phyloP scores from a whole-genome alignment of 768 basidiomycete species.

The Tricholoma sp. region DNA sequence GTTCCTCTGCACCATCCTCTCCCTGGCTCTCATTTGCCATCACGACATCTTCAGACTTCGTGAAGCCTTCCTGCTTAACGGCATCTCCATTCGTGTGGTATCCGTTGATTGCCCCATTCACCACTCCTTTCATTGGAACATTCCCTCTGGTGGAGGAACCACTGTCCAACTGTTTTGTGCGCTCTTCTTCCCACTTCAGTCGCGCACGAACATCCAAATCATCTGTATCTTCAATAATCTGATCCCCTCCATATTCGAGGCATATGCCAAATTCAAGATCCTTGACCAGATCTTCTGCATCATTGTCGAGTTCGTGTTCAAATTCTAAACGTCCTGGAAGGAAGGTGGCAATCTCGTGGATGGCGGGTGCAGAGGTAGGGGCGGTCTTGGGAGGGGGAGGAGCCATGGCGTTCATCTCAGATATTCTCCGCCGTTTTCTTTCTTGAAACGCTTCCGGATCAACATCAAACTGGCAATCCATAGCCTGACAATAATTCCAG shows the following conservation, averaged over 20 bases:
- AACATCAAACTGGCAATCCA: conserved; percentile 63
- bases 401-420: conserved; percentile 60
- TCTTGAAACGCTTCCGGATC: conserved; percentile 83
- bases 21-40: conserved; percentile 48
- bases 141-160: conserved; percentile 20
- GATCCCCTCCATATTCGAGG: conserved; percentile 76
- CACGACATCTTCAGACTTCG: conserved; percentile 44
- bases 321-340: conserved; percentile 98
- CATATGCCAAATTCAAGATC: conserved; percentile 96
- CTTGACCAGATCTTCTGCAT: conserved; percentile 92
- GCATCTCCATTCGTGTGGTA: conserved; percentile 36
- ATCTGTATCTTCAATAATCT: conserved; percentile 71
- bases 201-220: conserved; percentile 68
- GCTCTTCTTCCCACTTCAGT: conserved; percentile 46
- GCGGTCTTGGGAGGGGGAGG: conserved; percentile 62
- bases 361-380: conserved; percentile 84
- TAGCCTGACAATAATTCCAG: conserved; percentile 26
- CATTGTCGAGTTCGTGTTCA: conserved; percentile 95
- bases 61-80: conserved; percentile 24
- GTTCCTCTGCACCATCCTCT: conserved; percentile 59
- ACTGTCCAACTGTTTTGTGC: conserved; percentile 22
- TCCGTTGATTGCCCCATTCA: conserved; percentile 43
- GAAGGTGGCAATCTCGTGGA: conserved; percentile 89
- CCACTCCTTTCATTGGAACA: conserved; percentile 34
- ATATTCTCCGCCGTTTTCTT: conserved; percentile 84